Percentiles rank a stretch among this genome's conserved stretches.
Conservation (phyloP, 257 asterid genomes). For the Nemophila menziesii region DNA sequence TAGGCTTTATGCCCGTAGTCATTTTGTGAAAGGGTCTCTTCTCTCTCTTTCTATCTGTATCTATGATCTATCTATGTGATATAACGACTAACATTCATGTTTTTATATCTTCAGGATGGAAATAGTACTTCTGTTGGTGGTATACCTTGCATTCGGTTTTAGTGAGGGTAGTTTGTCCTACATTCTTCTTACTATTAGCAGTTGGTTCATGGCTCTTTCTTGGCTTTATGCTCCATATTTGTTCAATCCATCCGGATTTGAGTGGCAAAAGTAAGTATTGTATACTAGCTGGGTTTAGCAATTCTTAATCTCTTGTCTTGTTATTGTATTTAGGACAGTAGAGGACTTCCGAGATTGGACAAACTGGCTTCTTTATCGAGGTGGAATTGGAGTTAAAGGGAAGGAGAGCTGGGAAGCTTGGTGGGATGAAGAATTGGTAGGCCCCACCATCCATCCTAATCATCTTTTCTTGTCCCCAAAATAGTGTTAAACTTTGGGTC, state of each 20-base stretch:
- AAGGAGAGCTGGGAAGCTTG: slow-evolving; percentile 99
- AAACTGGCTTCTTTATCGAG: slow-evolving; percentile 95
- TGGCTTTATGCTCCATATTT: slow-evolving; percentile 97
- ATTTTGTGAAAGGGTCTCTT: slow-evolving; percentile 83
- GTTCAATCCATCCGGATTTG: slow-evolving; percentile 97
- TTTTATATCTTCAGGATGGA: slow-evolving; percentile 62
- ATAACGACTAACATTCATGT: slow-evolving; percentile 10
- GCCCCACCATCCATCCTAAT: slow-evolving; percentile 5
- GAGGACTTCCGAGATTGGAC: slow-evolving; percentile 99
- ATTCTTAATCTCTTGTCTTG: background rate
- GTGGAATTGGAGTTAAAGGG: slow-evolving; percentile 98
- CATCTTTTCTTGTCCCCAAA: background rate
- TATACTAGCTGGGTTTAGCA: background rate
- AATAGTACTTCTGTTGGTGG: slow-evolving; percentile 70
- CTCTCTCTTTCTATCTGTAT: slow-evolving; percentile 4
- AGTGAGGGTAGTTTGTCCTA: slow-evolving; percentile 62
- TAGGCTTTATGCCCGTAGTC: slow-evolving; percentile 95
- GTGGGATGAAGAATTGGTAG: slow-evolving; percentile 99
- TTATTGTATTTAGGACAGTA: slow-evolving; percentile 58
- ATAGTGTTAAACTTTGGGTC: too few relatives aligned
- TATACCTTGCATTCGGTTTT: slow-evolving; percentile 74
- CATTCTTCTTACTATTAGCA: slow-evolving; percentile 81
- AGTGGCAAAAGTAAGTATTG: slow-evolving; percentile 92
- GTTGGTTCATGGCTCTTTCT: slow-evolving; percentile 85
- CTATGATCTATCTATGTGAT: background rate